phyloP scores from a whole-genome alignment of 345 rosid genomes.

The Limnanthes douglasii region DNA sequence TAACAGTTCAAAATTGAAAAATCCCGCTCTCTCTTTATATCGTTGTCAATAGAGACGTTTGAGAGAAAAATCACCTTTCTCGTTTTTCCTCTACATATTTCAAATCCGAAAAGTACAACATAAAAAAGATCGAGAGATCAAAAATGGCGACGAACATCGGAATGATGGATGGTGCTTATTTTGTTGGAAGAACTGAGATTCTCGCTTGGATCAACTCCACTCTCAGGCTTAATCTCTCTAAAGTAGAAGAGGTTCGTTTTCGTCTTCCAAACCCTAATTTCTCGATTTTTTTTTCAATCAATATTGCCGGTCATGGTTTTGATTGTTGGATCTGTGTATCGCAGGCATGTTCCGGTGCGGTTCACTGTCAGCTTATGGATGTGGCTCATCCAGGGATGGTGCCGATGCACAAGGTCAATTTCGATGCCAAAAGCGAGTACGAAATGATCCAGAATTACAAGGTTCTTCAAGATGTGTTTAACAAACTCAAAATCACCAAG shows the following conservation, averaged over 20 bases:
- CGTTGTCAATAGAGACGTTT: constrained; percentile 16
- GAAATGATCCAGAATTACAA: constrained; percentile 98
- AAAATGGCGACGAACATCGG: constrained; percentile 76
- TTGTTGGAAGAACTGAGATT: constrained; percentile 96
- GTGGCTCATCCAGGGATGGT: constrained; percentile 78
- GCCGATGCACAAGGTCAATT: constrained; percentile 98
- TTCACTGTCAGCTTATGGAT: constrained; percentile 93
- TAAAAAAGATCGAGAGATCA: not conserved
- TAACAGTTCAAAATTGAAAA: constrained; percentile 16
- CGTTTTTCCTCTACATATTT: no score
- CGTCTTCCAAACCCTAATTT: not conserved
- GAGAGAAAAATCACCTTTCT: constrained; percentile 6
- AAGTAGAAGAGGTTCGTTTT: constrained; percentile 79
- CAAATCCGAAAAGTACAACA: no score
- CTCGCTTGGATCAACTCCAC: constrained; percentile 90
- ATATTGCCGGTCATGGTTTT: not conserved
- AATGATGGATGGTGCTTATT: constrained; percentile 85
- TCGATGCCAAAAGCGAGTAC: constrained; percentile 88
- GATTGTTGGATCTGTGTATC: constrained; percentile 2
- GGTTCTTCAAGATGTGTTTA: constrained; percentile 93
- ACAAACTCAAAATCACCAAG: constrained; percentile 92
- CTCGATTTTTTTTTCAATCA: not conserved
- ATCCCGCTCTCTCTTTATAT: constrained; percentile 29
- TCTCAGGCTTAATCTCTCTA: constrained; percentile 79
- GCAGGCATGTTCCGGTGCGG: constrained; percentile 87